Evolutionary conservation across 1,139 yeast species (phyloP), one percentile per base, ranked within the genome.

Genomic region (Geotrichum bryndzae): DNA sequence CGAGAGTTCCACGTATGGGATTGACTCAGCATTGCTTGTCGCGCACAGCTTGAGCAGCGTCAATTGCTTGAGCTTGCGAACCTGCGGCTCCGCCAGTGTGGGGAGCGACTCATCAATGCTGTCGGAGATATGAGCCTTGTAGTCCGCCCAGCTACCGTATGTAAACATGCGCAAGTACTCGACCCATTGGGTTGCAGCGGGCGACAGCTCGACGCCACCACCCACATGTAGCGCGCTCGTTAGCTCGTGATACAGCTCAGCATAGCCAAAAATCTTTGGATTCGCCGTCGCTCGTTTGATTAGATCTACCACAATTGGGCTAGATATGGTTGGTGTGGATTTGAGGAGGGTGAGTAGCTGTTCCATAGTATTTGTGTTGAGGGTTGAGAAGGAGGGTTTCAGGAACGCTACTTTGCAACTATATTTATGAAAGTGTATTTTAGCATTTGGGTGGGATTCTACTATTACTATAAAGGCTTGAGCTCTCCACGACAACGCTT

Each of bases 61-160:
- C 53, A 68, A 56, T 50, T 68, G 69, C 55, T 64, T 64, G 18
- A 68, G 66, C 57, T 68, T 68, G 22, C 53, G 61, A 18, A 56
- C 55, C 38, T 66, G 66, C 8, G 56, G 46, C 2, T 57, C 62
- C 35, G 60, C 63, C 56, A 68, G 59, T 50, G 58, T 56, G 5
- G 60, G 64, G 23, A 55, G 56, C 8, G 58, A 54, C 5, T 61
- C 55, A 5, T 50, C 59, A 53, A 53, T 54, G 3, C 61, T 51
- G 23, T 58, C 55, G n/a, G 22, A 18, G 4, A 51, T 18, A 13
- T 61, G 48, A 23, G 45, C 51, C 27, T 46, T 27, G 33, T 67
- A 68, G 50, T 64, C 66, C 1, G 53, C 51, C 69, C 70, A 68
- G 38, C 54, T 54, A 5, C 70, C 69, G 57, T 66, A 66, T 11